Percentiles rank a stretch among this genome's conserved stretches.
Conservation (phyloP, 257 asterid genomes). For the Mentha longifolia region DNA sequence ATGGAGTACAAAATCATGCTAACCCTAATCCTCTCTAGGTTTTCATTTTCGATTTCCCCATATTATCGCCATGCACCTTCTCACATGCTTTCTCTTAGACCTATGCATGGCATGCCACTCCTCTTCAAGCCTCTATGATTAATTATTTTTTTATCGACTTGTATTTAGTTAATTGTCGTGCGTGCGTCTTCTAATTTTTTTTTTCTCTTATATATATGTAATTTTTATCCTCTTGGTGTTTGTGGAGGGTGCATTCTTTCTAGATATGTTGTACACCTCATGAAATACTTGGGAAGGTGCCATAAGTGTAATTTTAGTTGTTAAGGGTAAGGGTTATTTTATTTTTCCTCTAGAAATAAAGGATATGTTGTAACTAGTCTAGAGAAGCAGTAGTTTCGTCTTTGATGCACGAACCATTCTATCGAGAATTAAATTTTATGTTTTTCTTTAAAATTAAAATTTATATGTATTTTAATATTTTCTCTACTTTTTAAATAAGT, state of each 20-base stretch:
- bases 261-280: no score
- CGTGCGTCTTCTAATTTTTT: no score
- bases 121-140: slow-evolving; percentile 49
- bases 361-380: background rate
- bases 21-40: slow-evolving; percentile 56
- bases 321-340: background rate
- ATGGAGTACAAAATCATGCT: slow-evolving; percentile 84
- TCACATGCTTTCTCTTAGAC: slow-evolving; percentile 82
- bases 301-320: background rate
- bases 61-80: slow-evolving; percentile 66
- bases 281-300: background rate
- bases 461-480: background rate
- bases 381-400: background rate
- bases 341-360: background rate
- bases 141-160: background rate
- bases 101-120: slow-evolving; percentile 73
- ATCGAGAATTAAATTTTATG: no score
- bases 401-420: background rate
- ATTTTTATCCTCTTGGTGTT: background rate
- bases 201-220: background rate
- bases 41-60: slow-evolving; percentile 73
- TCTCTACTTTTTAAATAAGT: no score
- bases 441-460: no score
- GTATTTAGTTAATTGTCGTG: background rate
- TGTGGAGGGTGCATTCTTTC: background rate